These are phyloP conservation scores for Tubosaeta sp. DNA, from an alignment of 768 basidiomycete species.

Conservation along the genomic window DNA sequence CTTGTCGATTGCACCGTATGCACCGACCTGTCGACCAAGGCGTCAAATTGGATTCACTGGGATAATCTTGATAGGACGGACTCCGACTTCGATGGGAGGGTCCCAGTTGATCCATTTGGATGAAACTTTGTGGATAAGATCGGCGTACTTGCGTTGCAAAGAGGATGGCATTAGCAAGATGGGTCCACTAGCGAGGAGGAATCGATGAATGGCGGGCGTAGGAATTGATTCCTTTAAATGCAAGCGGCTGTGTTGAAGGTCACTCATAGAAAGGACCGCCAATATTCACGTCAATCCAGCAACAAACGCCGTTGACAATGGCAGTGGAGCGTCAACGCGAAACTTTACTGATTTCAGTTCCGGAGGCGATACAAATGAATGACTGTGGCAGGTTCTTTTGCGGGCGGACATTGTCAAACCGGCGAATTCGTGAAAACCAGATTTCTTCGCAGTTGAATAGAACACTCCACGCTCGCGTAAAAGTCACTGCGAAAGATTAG, in stretches of 20 bases:
- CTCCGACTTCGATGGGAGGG: constrained; percentile 27
- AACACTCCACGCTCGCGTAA: too few species aligned
- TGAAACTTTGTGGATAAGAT: constrained; percentile 28
- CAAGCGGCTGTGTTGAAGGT: too few species aligned
- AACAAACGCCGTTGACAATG: too few species aligned
- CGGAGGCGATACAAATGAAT: too few species aligned
- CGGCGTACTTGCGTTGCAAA: constrained; percentile 32
- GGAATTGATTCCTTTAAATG: neutral
- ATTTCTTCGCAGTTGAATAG: neutral
- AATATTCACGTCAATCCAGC: too few species aligned
- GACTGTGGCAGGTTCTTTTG: too few species aligned
- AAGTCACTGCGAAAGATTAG: too few species aligned
- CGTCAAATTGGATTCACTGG: neutral
- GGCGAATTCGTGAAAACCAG: too few species aligned
- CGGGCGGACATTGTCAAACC: too few species aligned
- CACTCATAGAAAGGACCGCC: too few species aligned
- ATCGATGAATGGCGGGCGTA: neutral
- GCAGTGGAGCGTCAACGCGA: too few species aligned
- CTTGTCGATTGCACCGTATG: constrained; percentile 31
- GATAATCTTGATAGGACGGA: constrained; percentile 6
- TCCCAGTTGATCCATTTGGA: constrained; percentile 39
- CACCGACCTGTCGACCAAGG: constrained; percentile 28
- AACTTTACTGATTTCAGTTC: too few species aligned
- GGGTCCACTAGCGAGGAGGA: neutral
- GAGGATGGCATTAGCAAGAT: constrained; percentile 3